These are phyloP conservation scores for Pisolithus sp. DNA, from an alignment of 768 basidiomycete genomes.

Conservation along the genomic window DNA sequence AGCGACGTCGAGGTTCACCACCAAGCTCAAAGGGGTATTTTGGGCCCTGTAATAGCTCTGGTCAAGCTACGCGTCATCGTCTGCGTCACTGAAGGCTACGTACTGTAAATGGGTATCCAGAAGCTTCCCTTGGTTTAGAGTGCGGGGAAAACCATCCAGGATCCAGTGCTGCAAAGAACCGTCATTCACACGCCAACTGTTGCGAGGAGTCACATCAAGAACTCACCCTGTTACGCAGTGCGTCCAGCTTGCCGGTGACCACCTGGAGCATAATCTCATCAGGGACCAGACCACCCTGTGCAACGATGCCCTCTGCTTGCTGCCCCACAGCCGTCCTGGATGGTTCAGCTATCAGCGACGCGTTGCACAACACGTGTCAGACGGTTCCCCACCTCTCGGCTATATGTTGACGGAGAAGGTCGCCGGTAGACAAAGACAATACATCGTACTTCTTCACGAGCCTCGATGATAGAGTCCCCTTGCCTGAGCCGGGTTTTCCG, in stretches of 20 bases:
- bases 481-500: conserved; percentile 65
- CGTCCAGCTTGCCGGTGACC: conserved; percentile 64
- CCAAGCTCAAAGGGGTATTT: conserved; percentile 63
- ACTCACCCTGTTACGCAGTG: conserved; percentile 57
- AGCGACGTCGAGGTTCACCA: conserved; percentile 85
- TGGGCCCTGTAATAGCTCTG: conserved; percentile 40
- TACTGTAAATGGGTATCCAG: conserved; percentile 73
- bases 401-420: conserved; percentile 82
- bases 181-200: background rate
- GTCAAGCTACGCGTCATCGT: background rate
- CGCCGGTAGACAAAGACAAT: conserved; percentile 72
- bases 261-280: conserved; percentile 78
- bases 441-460: conserved; percentile 80
- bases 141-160: conserved; percentile 88
- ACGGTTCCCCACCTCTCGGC: conserved; percentile 41
- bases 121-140: conserved; percentile 73
- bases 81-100: conserved; percentile 15
- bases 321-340: conserved; percentile 62
- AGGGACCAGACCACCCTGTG: conserved; percentile 67
- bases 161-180: conserved; percentile 68
- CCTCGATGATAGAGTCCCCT: conserved; percentile 75
- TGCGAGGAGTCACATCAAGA: background rate
- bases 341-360: conserved; percentile 1
- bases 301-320: conserved; percentile 73
- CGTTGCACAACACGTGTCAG: background rate